These are phyloP conservation scores for Pichia cephalocereana DNA, from an alignment of 805 yeast species.

Conservation along the genomic window DNA sequence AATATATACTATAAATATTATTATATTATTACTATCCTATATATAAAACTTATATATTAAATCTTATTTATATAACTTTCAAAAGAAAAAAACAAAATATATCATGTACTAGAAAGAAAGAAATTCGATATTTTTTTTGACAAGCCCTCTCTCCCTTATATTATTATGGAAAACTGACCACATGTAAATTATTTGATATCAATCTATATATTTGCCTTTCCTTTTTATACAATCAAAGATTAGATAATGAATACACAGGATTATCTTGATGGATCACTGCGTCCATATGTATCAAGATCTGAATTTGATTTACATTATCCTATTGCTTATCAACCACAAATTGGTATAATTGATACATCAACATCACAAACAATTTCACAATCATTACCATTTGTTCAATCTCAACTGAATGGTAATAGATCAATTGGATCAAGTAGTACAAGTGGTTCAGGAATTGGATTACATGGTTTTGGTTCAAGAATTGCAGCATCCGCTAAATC, in stretches of 20 bases:
- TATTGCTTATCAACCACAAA: slow-evolving; percentile 24
- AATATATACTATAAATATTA: too few relatives aligned
- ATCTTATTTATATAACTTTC: too few relatives aligned
- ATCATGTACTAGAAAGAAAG: too few relatives aligned
- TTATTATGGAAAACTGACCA: too few relatives aligned
- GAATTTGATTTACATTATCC: slow-evolving; percentile 29
- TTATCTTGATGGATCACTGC: slow-evolving; percentile 17
- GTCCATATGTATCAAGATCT: slow-evolving; percentile 25
- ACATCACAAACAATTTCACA: slow-evolving; percentile 27
- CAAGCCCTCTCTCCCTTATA: too few relatives aligned
- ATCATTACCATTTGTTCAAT: slow-evolving; percentile 21
- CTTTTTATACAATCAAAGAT: neutral
- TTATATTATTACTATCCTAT: too few relatives aligned
- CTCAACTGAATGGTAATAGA: slow-evolving; percentile 4
- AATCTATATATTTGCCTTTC: too few relatives aligned
- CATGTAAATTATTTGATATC: too few relatives aligned
- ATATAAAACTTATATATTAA: too few relatives aligned
- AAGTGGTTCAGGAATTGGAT: slow-evolving; percentile 4
- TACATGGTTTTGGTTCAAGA: slow-evolving; percentile 11
- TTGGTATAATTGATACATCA: slow-evolving; percentile 28
- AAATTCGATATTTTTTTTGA: too few relatives aligned
- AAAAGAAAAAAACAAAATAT: too few relatives aligned
- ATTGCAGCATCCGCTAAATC: slow-evolving; percentile 32
- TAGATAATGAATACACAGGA: slow-evolving; percentile 17
- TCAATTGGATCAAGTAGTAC: neutral